Conservation (phyloP, 2,329 filamentous ascomycete genomes). For the Berkeleyomyces rouxiae region DNA sequence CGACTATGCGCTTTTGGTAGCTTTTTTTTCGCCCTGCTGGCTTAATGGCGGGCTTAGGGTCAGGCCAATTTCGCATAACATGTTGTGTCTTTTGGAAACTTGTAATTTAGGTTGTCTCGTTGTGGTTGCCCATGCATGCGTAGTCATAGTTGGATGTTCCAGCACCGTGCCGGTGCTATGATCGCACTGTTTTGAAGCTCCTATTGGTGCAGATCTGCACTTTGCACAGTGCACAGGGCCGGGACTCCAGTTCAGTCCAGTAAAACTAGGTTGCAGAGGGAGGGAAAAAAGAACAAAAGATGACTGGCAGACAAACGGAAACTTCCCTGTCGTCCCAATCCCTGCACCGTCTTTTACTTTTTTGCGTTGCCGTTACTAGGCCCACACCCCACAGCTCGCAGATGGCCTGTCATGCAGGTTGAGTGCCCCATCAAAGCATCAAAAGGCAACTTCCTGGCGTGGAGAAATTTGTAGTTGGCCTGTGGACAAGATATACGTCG, state of each 20-base stretch:
- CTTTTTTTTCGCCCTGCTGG: not conserved
- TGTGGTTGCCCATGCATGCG: conserved; percentile 1
- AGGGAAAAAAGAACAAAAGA: conserved; percentile 1
- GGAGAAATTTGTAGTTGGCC: not conserved
- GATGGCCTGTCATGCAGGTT: not conserved
- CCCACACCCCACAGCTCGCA: not conserved
- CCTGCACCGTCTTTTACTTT: not conserved
- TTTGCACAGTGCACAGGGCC: not conserved
- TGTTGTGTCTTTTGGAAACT: not conserved
- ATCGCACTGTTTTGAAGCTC: not conserved
- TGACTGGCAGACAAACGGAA: conserved; percentile 6
- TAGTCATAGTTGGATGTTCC: not conserved
- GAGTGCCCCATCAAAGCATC: not conserved
- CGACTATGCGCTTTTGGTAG: not conserved
- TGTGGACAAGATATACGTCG: not conserved
- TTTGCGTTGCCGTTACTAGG: not conserved
- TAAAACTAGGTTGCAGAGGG: not conserved
- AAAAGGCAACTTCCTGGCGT: not conserved
- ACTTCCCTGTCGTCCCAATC: conserved; percentile 1
- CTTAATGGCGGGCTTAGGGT: not conserved
- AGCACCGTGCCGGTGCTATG: not conserved
- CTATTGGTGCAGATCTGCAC: not conserved
- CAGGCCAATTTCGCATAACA: not conserved
- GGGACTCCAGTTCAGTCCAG: not conserved
- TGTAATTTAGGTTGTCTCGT: conserved; percentile 3